Base-by-base conservation (phyloP, 2,329 filamentous ascomycete genomes). In the Calycina herbarum region DNA sequence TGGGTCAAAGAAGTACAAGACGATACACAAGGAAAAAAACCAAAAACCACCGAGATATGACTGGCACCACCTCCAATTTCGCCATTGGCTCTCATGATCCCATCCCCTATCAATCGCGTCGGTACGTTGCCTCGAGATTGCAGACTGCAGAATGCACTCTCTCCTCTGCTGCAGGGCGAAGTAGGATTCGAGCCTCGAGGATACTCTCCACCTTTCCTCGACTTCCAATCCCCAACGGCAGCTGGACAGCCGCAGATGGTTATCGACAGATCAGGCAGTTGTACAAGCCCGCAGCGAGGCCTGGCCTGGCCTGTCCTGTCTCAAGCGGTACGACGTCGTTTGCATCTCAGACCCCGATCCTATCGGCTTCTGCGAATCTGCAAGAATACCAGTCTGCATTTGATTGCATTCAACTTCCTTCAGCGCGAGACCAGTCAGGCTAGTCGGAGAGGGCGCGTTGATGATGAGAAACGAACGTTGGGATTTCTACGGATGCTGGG, bases 1-100 rank as follows among this genome's bases (percentile, higher is more conserved):
- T 64, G 51, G 61, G 31, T 11, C 7, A 27, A 54, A 62, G 33
- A 63, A 58, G 20, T 31, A 54, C 42, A 24, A 54, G 20, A 54
- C 15, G 45, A n/a, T 15, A 27, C 31, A 42, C 35, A 51, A 29
- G 20, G 15, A 40, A 10, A 42, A 31, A 57, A 29, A n/a, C n/a
- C n/a, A n/a, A n/a, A n/a, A n/a, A n/a, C 8, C 51, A 57, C 20
- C 51, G 45, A 13, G 11, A 24, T 51, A n/a, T 15, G 29, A 20
- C 27, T 51, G 40, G 38, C 40, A 27, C n/a, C 57, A 35, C 29
- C 56, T 42, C 35, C 5, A 5, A 63, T 63, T 58, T 40, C 27
- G 10, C 8, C 56, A 29, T 24, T n/a, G 13, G n/a, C 29, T 57
- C 24, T 59, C 57, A 15, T 27, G 29, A 35, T 31, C n/a, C 27